Conservation (phyloP, 2,329 filamentous ascomycete species). For the Aspergillus amoenus region DNA sequence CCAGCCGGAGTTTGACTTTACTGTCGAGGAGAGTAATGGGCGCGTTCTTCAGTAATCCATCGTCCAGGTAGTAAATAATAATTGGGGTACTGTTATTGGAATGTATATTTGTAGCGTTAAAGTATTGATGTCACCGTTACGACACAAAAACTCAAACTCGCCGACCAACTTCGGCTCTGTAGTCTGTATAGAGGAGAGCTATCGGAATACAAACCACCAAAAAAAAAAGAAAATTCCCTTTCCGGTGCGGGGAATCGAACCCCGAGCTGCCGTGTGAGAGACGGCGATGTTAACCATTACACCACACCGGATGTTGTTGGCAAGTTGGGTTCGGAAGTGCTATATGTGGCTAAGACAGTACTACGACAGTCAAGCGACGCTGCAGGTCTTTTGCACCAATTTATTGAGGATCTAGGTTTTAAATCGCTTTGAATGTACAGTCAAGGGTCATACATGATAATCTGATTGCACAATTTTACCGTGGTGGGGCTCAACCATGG, state of each 20-base stretch:
- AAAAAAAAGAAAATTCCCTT: background rate
- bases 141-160: no score
- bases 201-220: background rate
- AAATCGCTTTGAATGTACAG: no score
- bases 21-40: constrained; percentile 40
- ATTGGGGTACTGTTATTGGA: no score
- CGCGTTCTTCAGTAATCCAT: constrained; percentile 25
- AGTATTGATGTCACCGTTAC: no score
- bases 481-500: no score
- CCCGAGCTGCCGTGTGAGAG: constrained; percentile 24
- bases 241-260: constrained; percentile 26
- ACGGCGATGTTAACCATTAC: constrained; percentile 25
- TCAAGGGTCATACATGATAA: no score
- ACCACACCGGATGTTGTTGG: constrained; percentile 19
- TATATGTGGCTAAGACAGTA: background rate
- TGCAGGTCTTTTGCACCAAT: no score
- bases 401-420: no score
- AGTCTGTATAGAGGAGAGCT: background rate
- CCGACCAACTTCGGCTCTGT: background rate
- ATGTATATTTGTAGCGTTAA: background rate
- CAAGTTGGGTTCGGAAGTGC: background rate
- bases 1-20: constrained; percentile 39
- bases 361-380: background rate
- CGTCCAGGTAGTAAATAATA: background rate
- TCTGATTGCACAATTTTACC: no score